Evolutionary conservation across 1,284 basidiomycete species (phyloP), one percentile per base, ranked within the genome.

Genomic region (Malassezia dermatis): DNA sequence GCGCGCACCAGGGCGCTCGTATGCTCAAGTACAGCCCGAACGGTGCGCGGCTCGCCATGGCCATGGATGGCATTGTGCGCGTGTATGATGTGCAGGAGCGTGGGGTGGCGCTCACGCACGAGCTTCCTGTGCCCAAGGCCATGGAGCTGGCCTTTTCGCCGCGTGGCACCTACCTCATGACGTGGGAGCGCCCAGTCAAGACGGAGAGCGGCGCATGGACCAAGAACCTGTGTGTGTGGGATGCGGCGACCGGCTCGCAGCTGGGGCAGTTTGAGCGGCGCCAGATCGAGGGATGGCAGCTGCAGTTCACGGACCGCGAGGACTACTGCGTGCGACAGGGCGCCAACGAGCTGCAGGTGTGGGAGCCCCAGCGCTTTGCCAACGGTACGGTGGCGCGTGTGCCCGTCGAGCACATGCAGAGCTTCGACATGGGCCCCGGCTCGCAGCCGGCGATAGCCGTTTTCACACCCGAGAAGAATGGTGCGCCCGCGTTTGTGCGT

Each of bases 391-490:
- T 84, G 48, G 86, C 88, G 69, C 88, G 87, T 73, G 79, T 90
- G 56, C 84, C 80, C 66, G 81, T 88, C 23, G 89, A 93, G 67
- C 86, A 86, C 21, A 82, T 89, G 43, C 83, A 84, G 5, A 82
- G 80, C 64, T 81, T 88, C 55, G 79, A 81, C 15, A 78, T 91
- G 59, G 87, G 86, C 64, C 87, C 87, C 10, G 89, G 88, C 10
- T 77, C 85, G 66, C 87, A 87, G 70, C 86, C 88, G 3, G 84
- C 81, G 17, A 73, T 96, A 27, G 90, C 90, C 3, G 82, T 93
- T 13, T 98, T 96, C 75, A 79, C 91, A 37, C 86, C 84, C 1
- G 91, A 96, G 80, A 90, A 89, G 79, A 95, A 95, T 80, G 91
- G 91, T 54, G 84, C 85, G n/a, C 93, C 93, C 1, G 93, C 89